These are phyloP conservation scores for Peterozyma toletana DNA, from an alignment of 805 yeast genomes.

Conservation along the genomic window DNA sequence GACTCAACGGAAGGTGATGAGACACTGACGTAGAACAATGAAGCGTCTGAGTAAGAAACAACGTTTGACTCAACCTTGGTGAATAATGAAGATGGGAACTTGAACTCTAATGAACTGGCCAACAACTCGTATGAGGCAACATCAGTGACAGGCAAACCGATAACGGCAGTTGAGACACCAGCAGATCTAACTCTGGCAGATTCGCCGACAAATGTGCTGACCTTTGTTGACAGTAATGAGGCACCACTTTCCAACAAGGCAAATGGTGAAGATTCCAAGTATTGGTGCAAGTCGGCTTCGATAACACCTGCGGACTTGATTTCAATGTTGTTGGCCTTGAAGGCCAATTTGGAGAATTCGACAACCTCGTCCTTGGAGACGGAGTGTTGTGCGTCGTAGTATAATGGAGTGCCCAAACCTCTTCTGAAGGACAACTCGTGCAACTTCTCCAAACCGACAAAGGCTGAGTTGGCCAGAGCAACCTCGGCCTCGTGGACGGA, in stretches of 20 bases:
- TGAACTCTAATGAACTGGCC: conserved; percentile 57
- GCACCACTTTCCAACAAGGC: conserved; percentile 57
- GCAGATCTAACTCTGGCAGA: conserved; percentile 58
- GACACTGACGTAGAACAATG: conserved; percentile 69
- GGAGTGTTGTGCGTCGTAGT: conserved; percentile 57
- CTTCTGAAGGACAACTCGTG: conserved; percentile 77
- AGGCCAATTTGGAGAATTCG: conserved; percentile 58
- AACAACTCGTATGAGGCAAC: conserved; percentile 65
- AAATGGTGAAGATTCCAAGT: conserved; percentile 62
- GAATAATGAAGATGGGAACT: conserved; percentile 44
- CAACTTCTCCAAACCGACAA: conserved; percentile 67
- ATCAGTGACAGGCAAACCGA: conserved; percentile 75
- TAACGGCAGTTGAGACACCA: conserved; percentile 65
- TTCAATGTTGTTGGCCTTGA: conserved; percentile 63
- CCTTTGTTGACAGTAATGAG: conserved; percentile 31
- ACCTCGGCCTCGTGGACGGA: conserved; percentile 57
- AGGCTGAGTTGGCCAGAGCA: conserved; percentile 43
- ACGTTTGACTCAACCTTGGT: conserved; percentile 43
- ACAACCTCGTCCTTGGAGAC: conserved; percentile 59
- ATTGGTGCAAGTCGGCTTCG: conserved; percentile 59
- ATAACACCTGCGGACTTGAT: conserved; percentile 69
- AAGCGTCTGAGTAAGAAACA: conserved; percentile 67
- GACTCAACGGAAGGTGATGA: conserved; percentile 49
- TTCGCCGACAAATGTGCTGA: conserved; percentile 51
- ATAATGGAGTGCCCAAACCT: conserved; percentile 82